Evolutionary conservation across 176 grass and related monocot species (phyloP), one percentile per base, ranked within the genome.

Genomic region (Avena eriantha): DNA sequence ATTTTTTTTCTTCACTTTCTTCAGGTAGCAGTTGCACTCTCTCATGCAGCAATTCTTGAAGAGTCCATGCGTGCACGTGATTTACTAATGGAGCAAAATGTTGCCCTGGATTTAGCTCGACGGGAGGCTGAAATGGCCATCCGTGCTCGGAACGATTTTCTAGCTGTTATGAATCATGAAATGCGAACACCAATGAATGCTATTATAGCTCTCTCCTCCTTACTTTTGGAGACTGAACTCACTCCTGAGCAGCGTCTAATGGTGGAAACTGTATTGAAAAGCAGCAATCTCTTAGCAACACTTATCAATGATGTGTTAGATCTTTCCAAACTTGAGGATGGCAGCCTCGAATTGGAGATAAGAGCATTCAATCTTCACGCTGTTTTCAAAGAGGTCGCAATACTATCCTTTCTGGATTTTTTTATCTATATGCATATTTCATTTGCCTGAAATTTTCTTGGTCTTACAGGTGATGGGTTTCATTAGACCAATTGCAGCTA

Each of bases 121-220:
- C 84, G 71, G 69, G 93, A 98, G 12, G 96, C 96, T 58, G 96
- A 98, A 88, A 98, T 91, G 96, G 96, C 93, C 29, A 98, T 98
- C 69, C 90, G 96, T 71, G 96, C 93, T 73, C 93, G 96, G 50
- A 96, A 96, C 49, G 96, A 98, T 89, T 98, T 98, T 53, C 79
- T 98, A 74, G 96, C 96, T 75, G 96, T 98, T 56, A 98, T 98
- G 96, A 98, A 98, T 85, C 96, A 98, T 14, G 96, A 98, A 91
- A 98, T 98, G 96, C 83, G 92, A 47, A 98, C 96, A 66, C 96
- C 96, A 34, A 98, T 98, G 96, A 91, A 94, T 87, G 92, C 93
- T 80, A 94, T 98, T 67, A 98, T 98, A 87, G 96, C 93, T 46
- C 90, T 98, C 34, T 95, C 96, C 4, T 95, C 93, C 60, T 82